Evolutionary conservation across 2,329 filamentous ascomycete genomes (phyloP), one percentile per base, ranked within the genome.

Genomic region (Ceratocystiopsis minuta): DNA sequence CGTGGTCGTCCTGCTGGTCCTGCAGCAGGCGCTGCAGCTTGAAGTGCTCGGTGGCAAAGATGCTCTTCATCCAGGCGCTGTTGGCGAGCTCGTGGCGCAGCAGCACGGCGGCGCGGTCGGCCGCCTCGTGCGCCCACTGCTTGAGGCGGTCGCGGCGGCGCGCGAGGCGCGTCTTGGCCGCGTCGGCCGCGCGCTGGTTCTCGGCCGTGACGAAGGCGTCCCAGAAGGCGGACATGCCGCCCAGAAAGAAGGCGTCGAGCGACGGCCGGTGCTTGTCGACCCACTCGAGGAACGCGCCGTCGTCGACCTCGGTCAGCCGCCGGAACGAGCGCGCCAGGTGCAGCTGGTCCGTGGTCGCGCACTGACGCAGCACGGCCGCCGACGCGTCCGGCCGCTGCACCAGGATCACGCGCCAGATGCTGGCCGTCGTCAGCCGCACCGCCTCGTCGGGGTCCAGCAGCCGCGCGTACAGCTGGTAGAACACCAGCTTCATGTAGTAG

Each of bases 351-450:
- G 73, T 65, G 0, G 70, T 69, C 52, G 80, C 76, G 32, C 77
- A 77, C 46, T 85, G 75, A 16, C 73, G 76, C 37, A 96, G 71
- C 39, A 95, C 70, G 0, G 68, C 65, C 0, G 76, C 70, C 16
- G 83, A 82, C 54, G 94, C 86, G 5, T 81, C 72, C 0, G 88
- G 87, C 57, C 93, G 95, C 53, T 96, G 88, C 1, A 96, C 85
- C 43, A 96, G 69, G 50, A 96, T 75, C 37, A 94, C 82, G n/a
- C 90, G 76, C 73, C 88, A 85, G 18, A 96, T 71, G 49, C 83
- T 81, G 12, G 84, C 84, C 24, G 88, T 82, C 36, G 82, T 75
- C 41, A 80, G 59, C 15, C 86, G 77, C 9, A 94, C 74, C 1
- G 70, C 60, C 28, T 70, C 63, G 41, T 78, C 69, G 0, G 70